Conservation (phyloP, 2,329 filamentous ascomycete genomes). For the Aureobasidium sp. region DNA sequence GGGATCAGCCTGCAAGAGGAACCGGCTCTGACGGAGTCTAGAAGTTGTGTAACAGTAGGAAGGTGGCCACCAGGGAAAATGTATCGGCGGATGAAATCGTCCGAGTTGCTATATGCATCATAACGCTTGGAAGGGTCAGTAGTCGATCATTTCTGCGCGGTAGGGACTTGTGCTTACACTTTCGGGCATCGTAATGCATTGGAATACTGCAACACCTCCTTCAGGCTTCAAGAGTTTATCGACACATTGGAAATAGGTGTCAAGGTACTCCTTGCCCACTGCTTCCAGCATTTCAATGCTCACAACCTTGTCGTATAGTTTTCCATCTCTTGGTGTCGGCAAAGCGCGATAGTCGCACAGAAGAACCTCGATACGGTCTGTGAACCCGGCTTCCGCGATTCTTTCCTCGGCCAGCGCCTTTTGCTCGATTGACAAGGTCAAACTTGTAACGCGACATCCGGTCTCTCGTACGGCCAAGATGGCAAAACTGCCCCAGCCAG, state of each 20-base stretch:
- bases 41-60: constrained; percentile 58
- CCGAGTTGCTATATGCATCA: constrained; percentile 56
- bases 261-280: constrained; percentile 60
- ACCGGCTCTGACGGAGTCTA: constrained; percentile 55
- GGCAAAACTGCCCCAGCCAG: constrained; percentile 68
- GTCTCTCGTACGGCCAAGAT: constrained; percentile 61
- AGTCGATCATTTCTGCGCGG: not conserved
- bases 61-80: constrained; percentile 75
- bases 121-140: constrained; percentile 40
- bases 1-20: constrained; percentile 58
- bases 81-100: constrained; percentile 70
- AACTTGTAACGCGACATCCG: constrained; percentile 60
- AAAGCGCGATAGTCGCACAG: constrained; percentile 63
- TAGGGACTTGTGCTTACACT: constrained; percentile 26
- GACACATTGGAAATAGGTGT: constrained; percentile 60
- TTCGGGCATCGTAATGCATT: constrained; percentile 73
- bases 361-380: constrained; percentile 55
- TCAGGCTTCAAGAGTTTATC: constrained; percentile 58
- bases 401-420: constrained; percentile 60
- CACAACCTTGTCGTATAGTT: constrained; percentile 61
- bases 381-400: constrained; percentile 54
- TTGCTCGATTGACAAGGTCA: constrained; percentile 64
- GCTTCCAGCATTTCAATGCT: constrained; percentile 75
- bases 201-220: constrained; percentile 62
- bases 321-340: constrained; percentile 41